Conservation (phyloP, 1,284 basidiomycete genomes). For the Pascua sp. region DNA sequence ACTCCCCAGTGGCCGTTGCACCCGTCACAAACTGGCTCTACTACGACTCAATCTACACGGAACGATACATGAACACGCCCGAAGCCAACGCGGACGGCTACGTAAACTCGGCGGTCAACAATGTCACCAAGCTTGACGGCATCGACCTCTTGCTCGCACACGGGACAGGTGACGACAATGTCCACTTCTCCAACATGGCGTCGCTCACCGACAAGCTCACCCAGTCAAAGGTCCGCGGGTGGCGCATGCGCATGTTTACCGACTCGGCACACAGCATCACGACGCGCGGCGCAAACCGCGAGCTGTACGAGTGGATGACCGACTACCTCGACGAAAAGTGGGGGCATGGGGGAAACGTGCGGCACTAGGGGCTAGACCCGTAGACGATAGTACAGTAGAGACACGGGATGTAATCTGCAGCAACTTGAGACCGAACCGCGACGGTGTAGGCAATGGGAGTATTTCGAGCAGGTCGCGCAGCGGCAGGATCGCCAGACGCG, state of each 20-base stretch:
- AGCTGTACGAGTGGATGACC: conserved; percentile 83
- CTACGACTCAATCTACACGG: conserved; percentile 68
- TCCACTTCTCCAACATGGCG: conserved; percentile 87
- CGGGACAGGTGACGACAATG: conserved; percentile 89
- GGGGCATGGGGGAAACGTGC: conserved; percentile 69
- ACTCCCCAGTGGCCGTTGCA: conserved; percentile 18
- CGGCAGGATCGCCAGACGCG: too few relatives aligned
- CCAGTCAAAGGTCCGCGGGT: conserved; percentile 66
- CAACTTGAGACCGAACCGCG: background rate
- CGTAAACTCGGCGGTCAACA: conserved; percentile 73
- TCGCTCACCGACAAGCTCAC: conserved; percentile 90
- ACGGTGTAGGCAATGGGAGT: too few relatives aligned
- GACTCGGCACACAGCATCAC: conserved; percentile 87
- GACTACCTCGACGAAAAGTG: conserved; percentile 81
- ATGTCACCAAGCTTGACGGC: conserved; percentile 76
- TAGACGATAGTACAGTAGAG: background rate
- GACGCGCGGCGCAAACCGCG: conserved; percentile 70
- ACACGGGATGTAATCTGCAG: background rate
- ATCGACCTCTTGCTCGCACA: conserved; percentile 79
- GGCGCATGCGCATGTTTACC: conserved; percentile 91
- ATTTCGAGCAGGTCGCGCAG: too few relatives aligned
- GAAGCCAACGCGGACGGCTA: conserved; percentile 75
- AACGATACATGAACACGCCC: conserved; percentile 93
- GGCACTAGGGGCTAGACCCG: conserved; percentile 7
- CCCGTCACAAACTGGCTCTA: conserved; percentile 78